Base-by-base conservation (phyloP, 208 protist genomes). In the Trypanosoma avium region DNA sequence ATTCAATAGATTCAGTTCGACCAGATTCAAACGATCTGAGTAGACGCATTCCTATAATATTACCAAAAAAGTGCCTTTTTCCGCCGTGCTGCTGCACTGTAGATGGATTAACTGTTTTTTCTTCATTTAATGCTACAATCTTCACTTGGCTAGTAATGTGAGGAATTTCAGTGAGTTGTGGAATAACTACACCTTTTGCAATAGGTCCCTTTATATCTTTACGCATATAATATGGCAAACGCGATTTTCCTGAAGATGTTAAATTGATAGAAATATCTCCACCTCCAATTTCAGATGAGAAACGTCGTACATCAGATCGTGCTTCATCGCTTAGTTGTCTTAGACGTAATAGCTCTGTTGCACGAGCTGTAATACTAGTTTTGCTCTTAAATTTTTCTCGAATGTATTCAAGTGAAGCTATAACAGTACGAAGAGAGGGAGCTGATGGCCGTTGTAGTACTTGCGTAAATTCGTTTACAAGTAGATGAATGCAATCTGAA, bases 391-490 rank as follows among this genome's bases (percentile, higher is more conserved):
- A 32, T 29, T 47, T 67, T 2, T 61, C 42, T 17, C 60, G 58
- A 24, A 60, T 2, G 10, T 19, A n/a, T 45, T 67, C 60, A 21
- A 74, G 55, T 27, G 27, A 0, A 17, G 36, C 52, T 50, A 74
- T 21, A 52, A 63, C 32, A 21, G 17, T 35, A 19, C 61, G 53
- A 43, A 74, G 60, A 13, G 19, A 15, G 15, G 68, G 15, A n/a
- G 58, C 36, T 33, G 60, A 27, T 5, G 72, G 64, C 38, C 75
- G 57, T 40, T 70, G 63, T 12, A 68, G 36, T 24, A 81, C 57
- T 12, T 32, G 32, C 19, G 88, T 94, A 67, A 84, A 92, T 61
- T 94, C 88, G 58, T 82, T 92, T 43, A 82, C 82, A 29, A 92
- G 75, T 13, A 88, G 35, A 10, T 84, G 76, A 21, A 73, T 57